Evolutionary conservation across 164 flowering plant genomes (phyloP), one percentile per base, ranked within the genome.

Genomic region (Houttuynia cordata): DNA sequence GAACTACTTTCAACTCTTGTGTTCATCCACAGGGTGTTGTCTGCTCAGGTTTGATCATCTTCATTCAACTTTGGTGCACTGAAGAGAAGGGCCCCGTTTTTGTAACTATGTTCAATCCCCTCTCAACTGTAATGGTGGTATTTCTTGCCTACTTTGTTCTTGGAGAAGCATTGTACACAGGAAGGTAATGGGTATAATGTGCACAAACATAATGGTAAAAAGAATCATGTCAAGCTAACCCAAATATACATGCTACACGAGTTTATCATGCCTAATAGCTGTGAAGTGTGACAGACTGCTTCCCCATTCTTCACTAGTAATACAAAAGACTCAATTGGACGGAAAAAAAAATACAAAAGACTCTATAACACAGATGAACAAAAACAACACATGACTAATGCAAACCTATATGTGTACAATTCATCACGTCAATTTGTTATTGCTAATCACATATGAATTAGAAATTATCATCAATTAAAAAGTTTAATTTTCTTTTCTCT

Each of bases 81-180:
- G 83, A 84, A 68, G 63, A 71, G 64, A 87, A 75, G 66, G 95
- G 91, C 10, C 95, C 95, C 10, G 93, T 87, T 58, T 85, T 89
- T 70, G 89, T 86, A 39, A 84, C 96, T 58, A 84, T 91, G 85
- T 87, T 85, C 63, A 91, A 84, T 66, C 97, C 97, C 7, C 73
- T 89, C 15, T 71, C 79, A 13, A 80, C 93, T 42, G 24, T 91
- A 14, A 39, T 84, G 22, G 88, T 82, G 13, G 87, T 91, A 50
- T 19, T 79, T 51, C 57, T 84, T 13, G 77, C 96, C 37, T 91
- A 86, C 70, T 83, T 84, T 56, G 75, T 81, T 50, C 54, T 91
- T 18, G 93, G 88, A 0, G 86, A 87, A 68, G 83, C 70, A 62
- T 71, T 87, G 18, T 80, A 74, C 62, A 20, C 66, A n/a, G 94